Percentiles rank a stretch among this genome's conserved stretches.
phyloP scores from a whole-genome alignment of 169 alveolate species.

The Plasmodium knowlesi region DNA sequence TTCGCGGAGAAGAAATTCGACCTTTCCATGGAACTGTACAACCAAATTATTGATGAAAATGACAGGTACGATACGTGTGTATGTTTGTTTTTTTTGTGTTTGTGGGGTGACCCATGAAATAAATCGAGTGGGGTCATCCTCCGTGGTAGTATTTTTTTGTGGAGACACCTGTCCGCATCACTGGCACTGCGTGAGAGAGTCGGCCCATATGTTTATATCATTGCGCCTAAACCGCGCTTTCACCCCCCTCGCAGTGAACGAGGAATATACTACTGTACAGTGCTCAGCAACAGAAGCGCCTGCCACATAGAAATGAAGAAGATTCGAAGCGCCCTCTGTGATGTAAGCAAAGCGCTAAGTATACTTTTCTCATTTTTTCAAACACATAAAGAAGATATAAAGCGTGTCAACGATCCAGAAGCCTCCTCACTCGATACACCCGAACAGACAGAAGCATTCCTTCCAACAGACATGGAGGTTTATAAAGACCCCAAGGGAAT shows the following conservation, averaged over 20 bases:
- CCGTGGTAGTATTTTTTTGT: not conserved
- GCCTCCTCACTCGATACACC: not conserved
- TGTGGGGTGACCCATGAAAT: not conserved
- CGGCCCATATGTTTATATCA: not conserved
- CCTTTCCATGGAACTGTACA: constrained; percentile 8
- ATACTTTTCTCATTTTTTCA: constrained; percentile 22
- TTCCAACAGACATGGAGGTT: constrained; percentile 15
- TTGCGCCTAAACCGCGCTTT: not conserved
- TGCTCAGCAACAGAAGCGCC: constrained; percentile 54
- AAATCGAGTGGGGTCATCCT: not conserved
- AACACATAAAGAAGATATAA: constrained; percentile 29
- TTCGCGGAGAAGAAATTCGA: constrained; percentile 29
- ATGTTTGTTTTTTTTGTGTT: not conserved
- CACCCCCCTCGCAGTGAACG: constrained; percentile 18
- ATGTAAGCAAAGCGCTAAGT: constrained; percentile 10
- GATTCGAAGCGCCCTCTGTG: constrained; percentile 37
- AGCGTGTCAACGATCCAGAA: not conserved
- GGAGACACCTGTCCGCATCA: not conserved
- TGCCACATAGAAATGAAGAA: constrained; percentile 51
- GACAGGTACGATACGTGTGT: not conserved
- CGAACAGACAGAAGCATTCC: not conserved
- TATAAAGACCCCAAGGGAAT: constrained; percentile 33
- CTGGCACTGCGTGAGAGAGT: not conserved
- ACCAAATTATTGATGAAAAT: not conserved
- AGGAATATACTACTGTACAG: constrained; percentile 30